Evolutionary conservation across 192 early-diverging fungal species (phyloP).

Genomic region (Entophlyctis helioformis): DNA sequence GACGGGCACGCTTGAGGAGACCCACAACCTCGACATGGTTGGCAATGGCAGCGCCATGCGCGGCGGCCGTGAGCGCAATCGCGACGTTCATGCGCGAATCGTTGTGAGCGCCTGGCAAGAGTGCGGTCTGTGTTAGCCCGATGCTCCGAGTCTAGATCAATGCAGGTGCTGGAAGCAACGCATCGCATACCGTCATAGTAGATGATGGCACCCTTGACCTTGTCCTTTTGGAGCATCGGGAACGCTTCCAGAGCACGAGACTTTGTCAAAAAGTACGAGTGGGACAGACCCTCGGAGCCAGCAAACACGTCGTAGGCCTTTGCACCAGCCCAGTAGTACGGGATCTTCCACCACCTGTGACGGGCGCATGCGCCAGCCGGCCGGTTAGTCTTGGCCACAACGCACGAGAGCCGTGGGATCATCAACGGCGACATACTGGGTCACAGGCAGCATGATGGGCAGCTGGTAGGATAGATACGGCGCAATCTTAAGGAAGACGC

Average conservation of each 20-base stretch:
- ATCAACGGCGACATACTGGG: conserved; percentile 49
- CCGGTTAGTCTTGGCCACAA: too few relatives aligned
- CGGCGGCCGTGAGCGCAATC: conserved; percentile 77
- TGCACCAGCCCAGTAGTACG: conserved; percentile 90
- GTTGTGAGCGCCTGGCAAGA: conserved; percentile 72
- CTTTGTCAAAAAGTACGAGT: conserved; percentile 75
- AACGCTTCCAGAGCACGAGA: conserved; percentile 84
- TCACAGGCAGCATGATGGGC: conserved; percentile 90
- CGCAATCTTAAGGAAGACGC: conserved; percentile 88
- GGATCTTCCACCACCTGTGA: conserved; percentile 85
- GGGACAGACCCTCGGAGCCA: conserved; percentile 66
- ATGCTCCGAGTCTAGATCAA: background rate
- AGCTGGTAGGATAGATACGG: conserved; percentile 86
- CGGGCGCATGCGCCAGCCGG: too few relatives aligned
- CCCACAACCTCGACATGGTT: conserved; percentile 86
- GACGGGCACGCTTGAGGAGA: conserved; percentile 58
- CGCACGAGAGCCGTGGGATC: too few relatives aligned
- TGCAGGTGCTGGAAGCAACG: too few relatives aligned
- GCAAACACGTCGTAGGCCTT: conserved; percentile 89
- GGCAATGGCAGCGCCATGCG: conserved; percentile 80
- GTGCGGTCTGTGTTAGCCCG: background rate
- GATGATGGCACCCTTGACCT: conserved; percentile 84
- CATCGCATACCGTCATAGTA: conserved; percentile 75
- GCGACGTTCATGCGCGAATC: conserved; percentile 96
- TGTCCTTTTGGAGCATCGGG: conserved; percentile 84